A percentile compares a stretch with the other conserved stretches of the same genome.
These are phyloP conservation scores for Rhizophlyctis rosea DNA, from an alignment of 192 early-diverging fungal genomes.

Conservation along the genomic window DNA sequence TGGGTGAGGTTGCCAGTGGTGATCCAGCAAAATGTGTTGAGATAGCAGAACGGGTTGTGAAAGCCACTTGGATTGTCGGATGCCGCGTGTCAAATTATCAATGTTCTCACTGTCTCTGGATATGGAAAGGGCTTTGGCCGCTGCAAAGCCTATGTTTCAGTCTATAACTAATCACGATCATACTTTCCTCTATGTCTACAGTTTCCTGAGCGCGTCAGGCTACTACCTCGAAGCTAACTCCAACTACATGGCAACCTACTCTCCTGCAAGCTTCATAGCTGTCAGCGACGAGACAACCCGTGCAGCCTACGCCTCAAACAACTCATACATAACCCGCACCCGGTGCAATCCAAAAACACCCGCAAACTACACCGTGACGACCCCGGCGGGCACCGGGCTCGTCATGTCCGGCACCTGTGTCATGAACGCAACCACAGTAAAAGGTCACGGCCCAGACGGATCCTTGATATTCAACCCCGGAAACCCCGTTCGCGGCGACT, in stretches of 20 bases:
- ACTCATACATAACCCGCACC: neutral
- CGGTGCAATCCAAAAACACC: slow-evolving; percentile 8
- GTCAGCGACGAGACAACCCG: slow-evolving; percentile 10
- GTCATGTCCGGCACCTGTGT: neutral
- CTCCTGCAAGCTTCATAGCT: slow-evolving; percentile 4
- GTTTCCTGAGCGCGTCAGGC: neutral
- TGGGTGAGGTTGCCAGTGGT: too few relatives aligned
- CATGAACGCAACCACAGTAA: neutral
- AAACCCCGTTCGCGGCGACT: neutral
- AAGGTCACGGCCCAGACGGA: neutral
- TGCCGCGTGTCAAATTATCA: too few relatives aligned
- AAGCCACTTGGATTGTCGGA: too few relatives aligned
- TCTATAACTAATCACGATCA: too few relatives aligned
- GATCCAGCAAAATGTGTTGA: too few relatives aligned
- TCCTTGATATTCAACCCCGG: neutral
- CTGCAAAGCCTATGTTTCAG: too few relatives aligned
- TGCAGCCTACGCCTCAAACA: neutral
- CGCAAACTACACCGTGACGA: too few relatives aligned
- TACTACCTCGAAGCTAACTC: neutral
- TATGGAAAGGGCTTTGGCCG: too few relatives aligned
- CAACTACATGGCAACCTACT: slow-evolving; percentile 9
- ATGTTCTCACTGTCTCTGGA: too few relatives aligned
- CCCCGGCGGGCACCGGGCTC: too few relatives aligned
- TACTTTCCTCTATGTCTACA: too few relatives aligned
- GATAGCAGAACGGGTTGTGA: too few relatives aligned